Percentiles rank a stretch among this genome's conserved stretches.
phyloP scores from a whole-genome alignment of 495 filamentous ascomycete species.

The Aspergillus sparsus region DNA sequence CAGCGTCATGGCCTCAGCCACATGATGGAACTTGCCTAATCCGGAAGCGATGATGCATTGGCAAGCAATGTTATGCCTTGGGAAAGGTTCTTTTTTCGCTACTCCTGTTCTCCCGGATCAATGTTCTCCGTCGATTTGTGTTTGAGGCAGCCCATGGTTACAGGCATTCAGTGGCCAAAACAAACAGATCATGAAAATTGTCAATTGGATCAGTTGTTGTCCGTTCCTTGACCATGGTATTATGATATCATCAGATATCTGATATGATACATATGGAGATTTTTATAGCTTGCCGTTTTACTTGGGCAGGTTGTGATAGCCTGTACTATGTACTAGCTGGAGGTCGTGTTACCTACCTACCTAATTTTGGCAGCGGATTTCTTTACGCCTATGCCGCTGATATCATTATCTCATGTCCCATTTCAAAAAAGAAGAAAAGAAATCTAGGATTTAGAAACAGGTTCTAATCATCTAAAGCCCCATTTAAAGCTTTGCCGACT shows the following conservation, averaged over 20 bases:
- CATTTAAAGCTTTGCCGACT: neutral
- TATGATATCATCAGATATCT: conserved; percentile 17
- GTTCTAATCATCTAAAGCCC: neutral
- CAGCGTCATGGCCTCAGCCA: neutral
- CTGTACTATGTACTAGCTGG: too few relatives aligned
- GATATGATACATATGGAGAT: too few relatives aligned
- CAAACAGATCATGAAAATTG: neutral
- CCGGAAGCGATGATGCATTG: conserved; percentile 2
- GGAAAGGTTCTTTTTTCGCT: neutral
- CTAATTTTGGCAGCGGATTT: too few relatives aligned
- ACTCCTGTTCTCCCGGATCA: conserved; percentile 13
- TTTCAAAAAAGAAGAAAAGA: neutral
- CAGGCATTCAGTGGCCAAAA: neutral
- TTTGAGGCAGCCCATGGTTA: neutral
- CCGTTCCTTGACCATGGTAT: conserved; percentile 11
- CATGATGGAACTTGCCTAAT: neutral
- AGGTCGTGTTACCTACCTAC: too few relatives aligned
- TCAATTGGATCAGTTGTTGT: neutral
- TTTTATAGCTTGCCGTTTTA: too few relatives aligned
- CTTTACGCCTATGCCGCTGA: too few relatives aligned
- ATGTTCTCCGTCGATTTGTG: conserved; percentile 15
- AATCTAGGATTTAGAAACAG: neutral
- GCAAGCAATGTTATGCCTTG: neutral
- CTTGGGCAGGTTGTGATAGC: too few relatives aligned
- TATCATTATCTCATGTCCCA: neutral